A percentile compares a stretch with the other conserved stretches of the same genome.
Conservation (phyloP, 2,329 filamentous ascomycete genomes). For the Talaromyces sp. region DNA sequence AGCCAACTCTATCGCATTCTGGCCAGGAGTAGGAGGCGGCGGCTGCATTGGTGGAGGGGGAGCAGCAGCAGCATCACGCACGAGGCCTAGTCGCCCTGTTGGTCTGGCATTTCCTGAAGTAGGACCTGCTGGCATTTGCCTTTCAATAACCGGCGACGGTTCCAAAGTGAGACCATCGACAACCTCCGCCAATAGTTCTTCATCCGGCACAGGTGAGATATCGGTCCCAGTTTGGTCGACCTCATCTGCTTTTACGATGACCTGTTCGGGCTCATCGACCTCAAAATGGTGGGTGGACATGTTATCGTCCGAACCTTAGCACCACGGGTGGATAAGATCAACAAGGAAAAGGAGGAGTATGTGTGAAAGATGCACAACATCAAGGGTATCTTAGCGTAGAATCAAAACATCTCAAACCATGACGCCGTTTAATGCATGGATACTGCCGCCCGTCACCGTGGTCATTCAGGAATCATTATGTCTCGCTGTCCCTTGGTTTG, state of each 20-base stretch:
- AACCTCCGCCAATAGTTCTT: slow-evolving; percentile 42
- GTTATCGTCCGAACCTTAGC: slow-evolving; percentile 1
- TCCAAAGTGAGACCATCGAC: slow-evolving; percentile 38
- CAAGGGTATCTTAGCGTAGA: slow-evolving; percentile 18
- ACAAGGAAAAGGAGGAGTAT: neutral
- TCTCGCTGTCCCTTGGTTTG: neutral
- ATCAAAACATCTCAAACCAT: slow-evolving; percentile 9
- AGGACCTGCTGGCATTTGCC: slow-evolving; percentile 7
- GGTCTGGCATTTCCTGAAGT: slow-evolving; percentile 20
- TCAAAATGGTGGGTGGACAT: slow-evolving; percentile 29
- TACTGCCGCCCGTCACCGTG: slow-evolving; percentile 4
- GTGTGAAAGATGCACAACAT: slow-evolving; percentile 14
- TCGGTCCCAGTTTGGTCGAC: slow-evolving; percentile 48
- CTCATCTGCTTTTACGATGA: slow-evolving; percentile 49
- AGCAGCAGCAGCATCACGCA: slow-evolving; percentile 33
- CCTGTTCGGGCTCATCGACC: slow-evolving; percentile 31
- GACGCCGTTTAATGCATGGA: slow-evolving; percentile 6
- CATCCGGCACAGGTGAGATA: slow-evolving; percentile 44
- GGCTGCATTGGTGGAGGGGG: slow-evolving; percentile 45
- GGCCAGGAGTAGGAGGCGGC: slow-evolving; percentile 45
- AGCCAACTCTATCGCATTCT: slow-evolving; percentile 38
- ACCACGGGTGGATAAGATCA: neutral
- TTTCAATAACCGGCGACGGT: slow-evolving; percentile 22
- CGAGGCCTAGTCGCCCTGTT: slow-evolving; percentile 34
- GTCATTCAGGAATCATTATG: slow-evolving; percentile 1